Percentiles rank a stretch among this genome's conserved stretches.
Conservation (phyloP, 1,139 yeast species). For the Hemisphaericaspora xylofermentans region DNA sequence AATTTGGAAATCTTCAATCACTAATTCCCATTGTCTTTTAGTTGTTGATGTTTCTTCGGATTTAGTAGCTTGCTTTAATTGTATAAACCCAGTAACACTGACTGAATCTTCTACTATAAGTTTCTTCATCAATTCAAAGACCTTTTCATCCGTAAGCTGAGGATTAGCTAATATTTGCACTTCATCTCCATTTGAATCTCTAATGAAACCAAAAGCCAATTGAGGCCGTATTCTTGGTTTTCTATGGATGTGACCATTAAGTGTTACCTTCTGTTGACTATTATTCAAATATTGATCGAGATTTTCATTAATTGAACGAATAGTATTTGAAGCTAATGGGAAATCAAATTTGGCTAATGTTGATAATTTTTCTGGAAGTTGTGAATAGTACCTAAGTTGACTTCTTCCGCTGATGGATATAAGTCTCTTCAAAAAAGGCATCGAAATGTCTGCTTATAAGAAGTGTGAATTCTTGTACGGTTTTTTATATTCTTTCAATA, state of each 20-base stretch:
- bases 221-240: slow-evolving; percentile 54
- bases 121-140: slow-evolving; percentile 44
- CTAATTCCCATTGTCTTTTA: slow-evolving; percentile 52
- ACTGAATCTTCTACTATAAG: slow-evolving; percentile 75
- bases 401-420: background rate
- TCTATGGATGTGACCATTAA: slow-evolving; percentile 81
- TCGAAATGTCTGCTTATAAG: too few species aligned
- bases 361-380: slow-evolving; percentile 22
- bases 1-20: slow-evolving; percentile 49
- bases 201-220: slow-evolving; percentile 65
- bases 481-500: too few species aligned
- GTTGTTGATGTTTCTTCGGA: slow-evolving; percentile 12
- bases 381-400: slow-evolving; percentile 10
- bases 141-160: slow-evolving; percentile 37
- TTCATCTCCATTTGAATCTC: slow-evolving; percentile 69
- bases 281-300: slow-evolving; percentile 16
- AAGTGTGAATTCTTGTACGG: too few species aligned
- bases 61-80: slow-evolving; percentile 31
- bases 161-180: slow-evolving; percentile 59
- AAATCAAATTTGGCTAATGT: slow-evolving; percentile 38
- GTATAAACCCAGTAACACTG: slow-evolving; percentile 58
- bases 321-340: slow-evolving; percentile 37
- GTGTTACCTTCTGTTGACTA: slow-evolving; percentile 23
- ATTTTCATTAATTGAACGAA: slow-evolving; percentile 15
- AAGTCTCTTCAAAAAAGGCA: background rate